Conservation (phyloP, 2,329 filamentous ascomycete species). For the Trichoderma breve region DNA sequence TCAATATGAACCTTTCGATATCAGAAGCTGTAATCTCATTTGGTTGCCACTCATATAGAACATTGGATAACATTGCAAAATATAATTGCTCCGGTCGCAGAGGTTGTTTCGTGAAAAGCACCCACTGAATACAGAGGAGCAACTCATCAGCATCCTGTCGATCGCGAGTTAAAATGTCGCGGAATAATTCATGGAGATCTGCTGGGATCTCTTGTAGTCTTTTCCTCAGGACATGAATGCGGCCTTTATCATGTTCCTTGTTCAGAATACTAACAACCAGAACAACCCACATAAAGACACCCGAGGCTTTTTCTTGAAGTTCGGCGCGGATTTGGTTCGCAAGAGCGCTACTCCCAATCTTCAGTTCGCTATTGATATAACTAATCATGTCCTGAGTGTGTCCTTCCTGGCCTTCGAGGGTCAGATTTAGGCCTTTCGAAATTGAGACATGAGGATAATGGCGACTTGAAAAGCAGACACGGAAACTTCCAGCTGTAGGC, state of each 20-base stretch:
- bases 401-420: slow-evolving; percentile 27
- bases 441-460: slow-evolving; percentile 46
- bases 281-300: slow-evolving; percentile 46
- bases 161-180: slow-evolving; percentile 50
- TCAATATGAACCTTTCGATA: slow-evolving; percentile 37
- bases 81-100: slow-evolving; percentile 46
- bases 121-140: slow-evolving; percentile 47
- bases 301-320: slow-evolving; percentile 38
- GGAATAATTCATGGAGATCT: slow-evolving; percentile 48
- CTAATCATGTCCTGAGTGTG: slow-evolving; percentile 29
- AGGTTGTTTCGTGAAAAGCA: slow-evolving; percentile 48
- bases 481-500: slow-evolving; percentile 27
- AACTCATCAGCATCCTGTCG: slow-evolving; percentile 39
- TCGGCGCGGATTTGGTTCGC: slow-evolving; percentile 23
- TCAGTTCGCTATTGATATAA: slow-evolving; percentile 27
- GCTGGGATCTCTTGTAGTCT: slow-evolving; percentile 37
- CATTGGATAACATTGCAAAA: slow-evolving; percentile 23
- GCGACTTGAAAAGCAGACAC: slow-evolving; percentile 46
- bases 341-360: slow-evolving; percentile 31
- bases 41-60: not conserved
- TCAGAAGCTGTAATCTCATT: slow-evolving; percentile 27
- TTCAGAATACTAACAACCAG: slow-evolving; percentile 41
- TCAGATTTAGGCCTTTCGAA: slow-evolving; percentile 26
- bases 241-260: slow-evolving; percentile 32
- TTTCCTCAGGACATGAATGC: slow-evolving; percentile 25